Conservation (phyloP, 2,329 filamentous ascomycete species). For the Aschersonia sp. region DNA sequence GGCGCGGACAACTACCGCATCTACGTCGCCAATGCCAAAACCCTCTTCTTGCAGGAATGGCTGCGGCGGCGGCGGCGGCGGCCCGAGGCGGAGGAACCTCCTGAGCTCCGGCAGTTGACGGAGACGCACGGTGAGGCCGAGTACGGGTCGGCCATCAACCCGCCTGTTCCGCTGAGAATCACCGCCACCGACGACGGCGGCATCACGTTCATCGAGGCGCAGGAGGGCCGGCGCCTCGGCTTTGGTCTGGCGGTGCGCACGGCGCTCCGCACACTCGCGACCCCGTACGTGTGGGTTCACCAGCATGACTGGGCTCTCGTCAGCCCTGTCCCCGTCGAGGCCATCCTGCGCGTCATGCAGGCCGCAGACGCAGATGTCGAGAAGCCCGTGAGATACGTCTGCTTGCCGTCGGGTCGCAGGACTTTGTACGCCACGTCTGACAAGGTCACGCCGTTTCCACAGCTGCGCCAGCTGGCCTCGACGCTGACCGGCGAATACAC, state of each 20-base stretch:
- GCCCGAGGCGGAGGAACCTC: not conserved
- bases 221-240: constrained; percentile 26
- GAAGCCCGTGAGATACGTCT: constrained; percentile 32
- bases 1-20: constrained; percentile 22
- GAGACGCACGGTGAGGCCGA: constrained; percentile 24
- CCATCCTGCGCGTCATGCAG: constrained; percentile 32
- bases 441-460: constrained; percentile 27
- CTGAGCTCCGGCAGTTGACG: not conserved
- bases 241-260: constrained; percentile 40
- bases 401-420: constrained; percentile 36
- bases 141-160: constrained; percentile 26
- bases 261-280: constrained; percentile 28
- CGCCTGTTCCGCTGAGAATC: constrained; percentile 6
- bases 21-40: constrained; percentile 34
- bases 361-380: not conserved
- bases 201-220: constrained; percentile 34
- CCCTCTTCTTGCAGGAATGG: constrained; percentile 15
- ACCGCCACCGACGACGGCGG: constrained; percentile 15
- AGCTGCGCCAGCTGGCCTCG: constrained; percentile 24
- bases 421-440: constrained; percentile 32
- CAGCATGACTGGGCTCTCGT: constrained; percentile 41
- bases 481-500: constrained; percentile 26
- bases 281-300: constrained; percentile 41
- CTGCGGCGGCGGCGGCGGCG: not conserved
- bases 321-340: constrained; percentile 25